Percentiles rank a stretch among this genome's conserved stretches.
Conservation (phyloP, 805 yeast species). For the Wickerhamomyces queroliae region DNA sequence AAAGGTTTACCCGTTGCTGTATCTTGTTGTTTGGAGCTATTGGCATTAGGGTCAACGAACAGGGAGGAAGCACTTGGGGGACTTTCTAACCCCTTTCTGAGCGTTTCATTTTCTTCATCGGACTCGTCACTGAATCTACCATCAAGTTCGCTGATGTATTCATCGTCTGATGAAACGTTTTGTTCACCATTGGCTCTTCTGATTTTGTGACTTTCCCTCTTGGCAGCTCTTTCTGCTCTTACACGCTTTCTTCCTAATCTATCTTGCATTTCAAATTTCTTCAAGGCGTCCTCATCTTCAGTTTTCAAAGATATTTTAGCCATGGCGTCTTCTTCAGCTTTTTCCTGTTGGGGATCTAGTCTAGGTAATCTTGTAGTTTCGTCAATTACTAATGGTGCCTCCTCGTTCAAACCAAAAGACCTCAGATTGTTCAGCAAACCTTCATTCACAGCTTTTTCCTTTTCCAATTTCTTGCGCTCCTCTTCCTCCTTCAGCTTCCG, state of each 20-base stretch:
- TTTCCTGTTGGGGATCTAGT: not conserved
- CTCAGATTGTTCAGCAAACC: not conserved
- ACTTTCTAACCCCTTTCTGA: too few species aligned
- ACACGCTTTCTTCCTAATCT: not conserved
- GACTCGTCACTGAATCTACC: not conserved
- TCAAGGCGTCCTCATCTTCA: not conserved
- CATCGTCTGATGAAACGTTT: not conserved
- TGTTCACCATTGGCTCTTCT: not conserved
- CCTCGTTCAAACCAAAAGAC: not conserved
- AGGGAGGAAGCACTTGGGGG: too few species aligned
- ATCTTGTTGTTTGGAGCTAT: too few species aligned
- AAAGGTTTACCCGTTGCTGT: too few species aligned
- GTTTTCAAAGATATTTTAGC: not conserved
- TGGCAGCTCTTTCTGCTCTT: not conserved
- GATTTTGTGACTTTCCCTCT: not conserved
- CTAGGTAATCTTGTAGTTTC: not conserved
- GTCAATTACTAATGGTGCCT: not conserved
- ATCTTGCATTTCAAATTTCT: not conserved
- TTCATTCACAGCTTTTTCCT: not conserved
- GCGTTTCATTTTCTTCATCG: not conserved
- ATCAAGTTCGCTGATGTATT: not conserved
- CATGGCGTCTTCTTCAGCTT: not conserved
- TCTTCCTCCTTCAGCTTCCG: constrained; percentile 3
- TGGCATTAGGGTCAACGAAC: too few species aligned
- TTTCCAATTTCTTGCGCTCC: constrained; percentile 1